Evolutionary conservation across 306 rosid species (phyloP), one percentile per base, ranked within the genome.

Genomic region (Vachellia pachyceras): DNA sequence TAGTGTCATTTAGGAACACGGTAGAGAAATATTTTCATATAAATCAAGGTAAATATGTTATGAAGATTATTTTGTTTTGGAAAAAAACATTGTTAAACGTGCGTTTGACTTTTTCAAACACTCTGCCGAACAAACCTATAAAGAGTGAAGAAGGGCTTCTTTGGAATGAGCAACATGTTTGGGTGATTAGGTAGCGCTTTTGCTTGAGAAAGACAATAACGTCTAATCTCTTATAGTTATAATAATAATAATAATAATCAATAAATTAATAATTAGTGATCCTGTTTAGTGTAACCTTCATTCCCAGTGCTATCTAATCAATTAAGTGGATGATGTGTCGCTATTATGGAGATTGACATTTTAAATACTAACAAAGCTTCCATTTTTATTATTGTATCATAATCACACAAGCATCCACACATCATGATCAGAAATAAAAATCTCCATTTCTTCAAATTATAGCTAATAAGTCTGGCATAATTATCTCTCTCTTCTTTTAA

Each of bases 131-230:
- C n/a, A n/a, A n/a, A n/a, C n/a, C n/a, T n/a, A n/a, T n/a, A n/a
- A n/a, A n/a, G 45, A 52, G 54, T 80, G 65, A 79, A 79, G 79
- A 73, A 73, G 60, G 63, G 37, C 64, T 86, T 83, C 73, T 77
- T 69, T 83, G 73, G 67, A 36, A 45, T 79, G 77, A 83, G 89
- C 66, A 77, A 74, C 82, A 84, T 69, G 75, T 81, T 80, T 79
- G 83, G 82, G 79, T 41, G 46, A 83, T 80, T 47, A 46, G 41
- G 83, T 44, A 77, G 61, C 33, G 47, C 87, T 83, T 83, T 83
- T 81, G 79, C 57, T 5, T 74, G 87, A 74, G 87, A 86, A 86
- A 77, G 89, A 83, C 89, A 86, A 83, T 74, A 6, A 69, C 74
- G 70, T 83, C 89, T 77, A 80, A 74, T 86, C 87, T 73, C 33